Evolutionary conservation across 768 basidiomycete species (phyloP).

Genomic region (Collybia mongolica): DNA sequence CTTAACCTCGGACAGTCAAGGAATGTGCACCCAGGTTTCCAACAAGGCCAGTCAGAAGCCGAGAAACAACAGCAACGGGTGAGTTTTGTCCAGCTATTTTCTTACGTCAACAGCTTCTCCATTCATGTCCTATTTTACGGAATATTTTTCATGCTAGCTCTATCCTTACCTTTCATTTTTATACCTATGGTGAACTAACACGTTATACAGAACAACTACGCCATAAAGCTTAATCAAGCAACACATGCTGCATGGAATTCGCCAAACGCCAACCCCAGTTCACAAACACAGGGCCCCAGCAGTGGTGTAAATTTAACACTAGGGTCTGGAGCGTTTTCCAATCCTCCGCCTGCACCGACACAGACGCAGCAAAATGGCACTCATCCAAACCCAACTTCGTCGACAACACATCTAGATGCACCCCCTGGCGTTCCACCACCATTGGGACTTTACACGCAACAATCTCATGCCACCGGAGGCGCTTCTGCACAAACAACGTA

Average conservation of each 20-base stretch:
- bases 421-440: constrained; percentile 45
- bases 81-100: constrained; percentile 28
- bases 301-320: constrained; percentile 1
- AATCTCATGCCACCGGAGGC: constrained; percentile 22
- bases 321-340: constrained; percentile 17
- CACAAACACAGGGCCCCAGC: constrained; percentile 27
- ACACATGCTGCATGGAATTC: constrained; percentile 67
- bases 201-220: constrained; percentile 48
- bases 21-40: constrained; percentile 51
- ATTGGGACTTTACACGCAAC: constrained; percentile 20
- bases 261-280: constrained; percentile 45
- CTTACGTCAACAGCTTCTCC: no score
- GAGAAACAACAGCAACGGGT: constrained; percentile 68
- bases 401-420: constrained; percentile 49
- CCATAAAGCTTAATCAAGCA: constrained; percentile 63
- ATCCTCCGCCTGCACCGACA: constrained; percentile 17
- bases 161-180: no score
- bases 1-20: constrained; percentile 53
- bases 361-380: constrained; percentile 45
- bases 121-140: no score
- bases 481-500: constrained; percentile 29
- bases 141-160: no score
- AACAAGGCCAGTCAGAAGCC: constrained; percentile 58
- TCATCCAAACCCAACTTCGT: constrained; percentile 33
- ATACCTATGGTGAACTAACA: no score